These are phyloP conservation scores for Syzygium aqueum DNA, from an alignment of 345 rosid genomes.

Conservation along the genomic window DNA sequence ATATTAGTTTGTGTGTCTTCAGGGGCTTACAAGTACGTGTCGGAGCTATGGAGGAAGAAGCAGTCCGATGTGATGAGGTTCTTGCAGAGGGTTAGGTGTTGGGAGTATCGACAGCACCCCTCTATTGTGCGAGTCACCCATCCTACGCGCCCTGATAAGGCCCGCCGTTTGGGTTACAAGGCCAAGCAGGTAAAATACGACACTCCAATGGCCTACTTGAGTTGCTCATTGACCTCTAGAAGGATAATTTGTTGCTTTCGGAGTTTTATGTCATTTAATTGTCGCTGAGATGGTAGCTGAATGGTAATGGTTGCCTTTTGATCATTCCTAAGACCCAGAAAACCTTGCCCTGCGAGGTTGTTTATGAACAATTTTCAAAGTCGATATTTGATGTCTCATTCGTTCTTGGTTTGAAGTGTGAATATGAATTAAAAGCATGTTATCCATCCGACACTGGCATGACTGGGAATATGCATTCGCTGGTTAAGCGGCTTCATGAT, in stretches of 20 bases:
- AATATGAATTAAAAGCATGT: background rate
- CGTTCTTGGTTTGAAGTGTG: background rate
- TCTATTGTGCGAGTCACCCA: conserved; percentile 82
- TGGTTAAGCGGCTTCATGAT: conserved; percentile 22
- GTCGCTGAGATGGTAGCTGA: background rate
- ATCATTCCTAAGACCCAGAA: background rate
- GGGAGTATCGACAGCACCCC: conserved; percentile 97
- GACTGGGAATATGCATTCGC: background rate
- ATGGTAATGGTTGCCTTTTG: background rate
- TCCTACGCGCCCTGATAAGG: conserved; percentile 97
- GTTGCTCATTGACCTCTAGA: background rate
- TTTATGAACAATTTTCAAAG: background rate
- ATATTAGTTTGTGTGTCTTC: background rate
- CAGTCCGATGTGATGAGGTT: conserved; percentile 99
- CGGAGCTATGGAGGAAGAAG: conserved; percentile 99
- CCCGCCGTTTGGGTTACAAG: conserved; percentile 92
- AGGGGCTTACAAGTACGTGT: conserved; percentile 97
- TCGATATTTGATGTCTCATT: background rate
- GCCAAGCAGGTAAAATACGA: conserved; percentile 71
- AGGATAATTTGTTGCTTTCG: background rate
- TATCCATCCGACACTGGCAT: background rate
- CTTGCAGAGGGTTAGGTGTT: conserved; percentile 94
- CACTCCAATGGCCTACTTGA: background rate
- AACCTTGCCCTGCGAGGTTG: background rate
- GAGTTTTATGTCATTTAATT: background rate